phyloP scores from a whole-genome alignment of 805 yeast genomes.

The Metschnikowia cubensis region DNA sequence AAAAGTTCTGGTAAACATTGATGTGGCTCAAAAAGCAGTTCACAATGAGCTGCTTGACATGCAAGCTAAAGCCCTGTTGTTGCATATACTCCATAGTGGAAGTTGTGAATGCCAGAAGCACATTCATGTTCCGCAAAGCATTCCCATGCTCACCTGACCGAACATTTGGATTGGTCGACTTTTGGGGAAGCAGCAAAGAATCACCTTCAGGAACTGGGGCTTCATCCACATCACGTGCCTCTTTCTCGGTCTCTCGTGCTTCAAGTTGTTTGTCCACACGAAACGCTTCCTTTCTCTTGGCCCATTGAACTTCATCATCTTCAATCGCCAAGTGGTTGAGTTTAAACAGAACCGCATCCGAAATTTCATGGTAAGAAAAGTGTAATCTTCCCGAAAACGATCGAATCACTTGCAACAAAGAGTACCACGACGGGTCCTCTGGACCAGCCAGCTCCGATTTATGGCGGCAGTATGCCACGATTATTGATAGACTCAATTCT shows the following conservation, averaged over 20 bases:
- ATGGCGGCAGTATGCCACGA: slow-evolving; percentile 34
- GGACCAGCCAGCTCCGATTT: background rate
- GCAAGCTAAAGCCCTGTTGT: background rate
- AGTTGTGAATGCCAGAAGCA: slow-evolving; percentile 21
- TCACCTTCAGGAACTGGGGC: background rate
- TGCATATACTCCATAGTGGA: slow-evolving; percentile 23
- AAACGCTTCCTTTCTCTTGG: slow-evolving; percentile 8
- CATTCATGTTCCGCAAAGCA: slow-evolving; percentile 27
- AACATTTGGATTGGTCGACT: slow-evolving; percentile 24
- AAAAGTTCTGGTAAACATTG: slow-evolving; percentile 30
- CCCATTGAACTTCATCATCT: slow-evolving; percentile 23
- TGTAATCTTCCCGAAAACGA: slow-evolving; percentile 16
- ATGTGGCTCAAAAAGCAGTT: slow-evolving; percentile 37
- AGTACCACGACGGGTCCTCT: slow-evolving; percentile 25
- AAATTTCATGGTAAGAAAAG: slow-evolving; percentile 25
- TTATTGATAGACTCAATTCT: slow-evolving; percentile 29
- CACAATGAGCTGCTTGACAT: slow-evolving; percentile 23
- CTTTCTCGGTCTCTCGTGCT: background rate
- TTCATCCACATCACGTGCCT: slow-evolving; percentile 1
- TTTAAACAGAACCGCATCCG: slow-evolving; percentile 27
- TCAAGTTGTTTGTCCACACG: background rate
- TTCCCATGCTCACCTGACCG: slow-evolving; percentile 28
- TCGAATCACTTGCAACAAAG: slow-evolving; percentile 31
- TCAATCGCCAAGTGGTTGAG: slow-evolving; percentile 23
- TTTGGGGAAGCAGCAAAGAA: slow-evolving; percentile 15